Evolutionary conservation across 148 eudicot genomes (phyloP).

Genomic region (Amaranthus hypochondriacus): DNA sequence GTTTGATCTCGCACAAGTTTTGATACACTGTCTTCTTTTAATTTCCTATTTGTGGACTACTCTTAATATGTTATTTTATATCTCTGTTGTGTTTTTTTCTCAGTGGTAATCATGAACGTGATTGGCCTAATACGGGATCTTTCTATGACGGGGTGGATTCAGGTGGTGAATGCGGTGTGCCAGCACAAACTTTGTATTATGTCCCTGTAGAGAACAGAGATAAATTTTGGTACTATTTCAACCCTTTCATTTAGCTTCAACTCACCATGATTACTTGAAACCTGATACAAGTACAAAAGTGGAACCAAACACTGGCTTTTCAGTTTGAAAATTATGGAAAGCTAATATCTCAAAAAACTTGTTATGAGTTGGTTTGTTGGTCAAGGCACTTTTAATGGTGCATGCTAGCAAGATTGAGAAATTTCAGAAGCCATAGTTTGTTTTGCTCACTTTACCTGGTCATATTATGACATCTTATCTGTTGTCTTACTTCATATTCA

Average conservation of each 20-base stretch:
- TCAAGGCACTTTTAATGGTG: background rate
- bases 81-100: background rate
- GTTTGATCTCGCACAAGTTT: background rate
- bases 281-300: background rate
- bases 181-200: conserved; percentile 74
- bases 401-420: no score
- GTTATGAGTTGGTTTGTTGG: background rate
- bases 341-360: background rate
- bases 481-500: no score
- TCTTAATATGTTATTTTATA: background rate
- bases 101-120: conserved; percentile 95
- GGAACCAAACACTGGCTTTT: background rate
- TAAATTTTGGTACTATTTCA: conserved; percentile 57
- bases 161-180: conserved; percentile 94
- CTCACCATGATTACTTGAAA: background rate
- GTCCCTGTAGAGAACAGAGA: conserved; percentile 88
- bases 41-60: background rate
- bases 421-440: no score
- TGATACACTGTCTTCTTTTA: no score
- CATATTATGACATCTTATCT: no score
- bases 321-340: background rate
- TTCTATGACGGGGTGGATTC: conserved; percentile 61
- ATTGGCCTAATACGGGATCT: conserved; percentile 72
- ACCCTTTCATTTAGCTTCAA: background rate
- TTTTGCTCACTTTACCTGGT: no score